Percentiles rank a stretch among this genome's conserved stretches.
Evolutionary conservation across 2,329 filamentous ascomycete genomes (phyloP).

Genomic region (Penicillium verrucosum): DNA sequence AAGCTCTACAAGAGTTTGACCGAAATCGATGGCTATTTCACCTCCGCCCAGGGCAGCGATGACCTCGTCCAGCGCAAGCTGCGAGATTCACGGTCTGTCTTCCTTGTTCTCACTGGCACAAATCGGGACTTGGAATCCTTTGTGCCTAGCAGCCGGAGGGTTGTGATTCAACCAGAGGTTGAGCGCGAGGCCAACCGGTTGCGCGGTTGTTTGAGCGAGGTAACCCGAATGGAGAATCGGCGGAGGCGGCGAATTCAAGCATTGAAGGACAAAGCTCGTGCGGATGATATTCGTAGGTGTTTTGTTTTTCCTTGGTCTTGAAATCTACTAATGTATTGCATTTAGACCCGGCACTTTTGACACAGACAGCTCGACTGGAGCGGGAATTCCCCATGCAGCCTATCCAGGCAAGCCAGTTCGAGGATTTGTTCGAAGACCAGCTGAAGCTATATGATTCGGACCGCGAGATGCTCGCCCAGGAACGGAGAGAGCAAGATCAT

Average conservation of each 20-base stretch:
- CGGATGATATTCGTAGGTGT: slow-evolving; percentile 74
- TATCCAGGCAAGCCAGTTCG: slow-evolving; percentile 86
- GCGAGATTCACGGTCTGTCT: slow-evolving; percentile 67
- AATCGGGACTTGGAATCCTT: slow-evolving; percentile 81
- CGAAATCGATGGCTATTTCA: slow-evolving; percentile 86
- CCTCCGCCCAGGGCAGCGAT: slow-evolving; percentile 65
- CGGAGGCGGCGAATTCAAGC: slow-evolving; percentile 75
- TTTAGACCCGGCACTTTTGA: slow-evolving; percentile 69
- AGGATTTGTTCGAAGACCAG: slow-evolving; percentile 80
- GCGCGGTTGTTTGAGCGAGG: slow-evolving; percentile 77
- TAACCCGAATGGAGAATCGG: slow-evolving; percentile 76
- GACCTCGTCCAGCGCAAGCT: slow-evolving; percentile 74
- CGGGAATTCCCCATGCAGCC: slow-evolving; percentile 79
- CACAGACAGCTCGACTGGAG: slow-evolving; percentile 80
- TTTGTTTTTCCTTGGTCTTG: background rate
- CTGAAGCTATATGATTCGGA: slow-evolving; percentile 80
- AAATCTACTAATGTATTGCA: background rate
- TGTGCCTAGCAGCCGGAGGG: slow-evolving; percentile 78
- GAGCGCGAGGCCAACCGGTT: slow-evolving; percentile 75
- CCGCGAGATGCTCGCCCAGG: slow-evolving; percentile 65
- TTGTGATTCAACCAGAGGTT: slow-evolving; percentile 74
- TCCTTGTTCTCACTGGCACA: slow-evolving; percentile 72
- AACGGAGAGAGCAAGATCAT: slow-evolving; percentile 72
- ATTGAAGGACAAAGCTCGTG: slow-evolving; percentile 72
- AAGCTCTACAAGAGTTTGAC: slow-evolving; percentile 72